These are phyloP conservation scores for Nitzschia palea DNA, from an alignment of 108 stramenopile species.

Conservation along the genomic window DNA sequence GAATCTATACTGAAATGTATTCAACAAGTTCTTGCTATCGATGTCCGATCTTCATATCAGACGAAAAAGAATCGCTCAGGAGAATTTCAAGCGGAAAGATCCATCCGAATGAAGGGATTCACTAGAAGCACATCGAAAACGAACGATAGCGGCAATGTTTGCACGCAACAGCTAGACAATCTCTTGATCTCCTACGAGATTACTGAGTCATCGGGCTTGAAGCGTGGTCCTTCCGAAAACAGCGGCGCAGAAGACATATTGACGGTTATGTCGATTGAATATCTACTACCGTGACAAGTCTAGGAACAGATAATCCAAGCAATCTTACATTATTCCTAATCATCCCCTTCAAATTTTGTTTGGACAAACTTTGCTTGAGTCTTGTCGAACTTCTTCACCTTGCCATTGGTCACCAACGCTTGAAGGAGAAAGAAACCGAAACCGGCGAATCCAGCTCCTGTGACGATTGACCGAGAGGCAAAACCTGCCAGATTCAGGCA, in stretches of 20 bases:
- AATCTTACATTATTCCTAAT: too few relatives aligned
- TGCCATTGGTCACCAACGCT: constrained; percentile 62
- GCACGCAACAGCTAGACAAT: constrained; percentile 86
- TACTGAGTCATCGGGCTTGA: constrained; percentile 11
- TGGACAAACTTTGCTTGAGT: constrained; percentile 76
- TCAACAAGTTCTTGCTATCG: constrained; percentile 69
- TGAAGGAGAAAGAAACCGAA: constrained; percentile 72
- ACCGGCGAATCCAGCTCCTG: constrained; percentile 51
- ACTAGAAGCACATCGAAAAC: neutral
- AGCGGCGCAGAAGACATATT: constrained; percentile 70
- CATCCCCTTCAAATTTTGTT: constrained; percentile 68
- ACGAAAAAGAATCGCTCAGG: constrained; percentile 76
- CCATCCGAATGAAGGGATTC: constrained; percentile 46
- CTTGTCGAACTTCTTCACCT: constrained; percentile 90
- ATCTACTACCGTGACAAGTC: neutral
- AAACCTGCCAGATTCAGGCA: constrained; percentile 74
- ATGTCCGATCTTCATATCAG: constrained; percentile 79
- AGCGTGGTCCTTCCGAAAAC: constrained; percentile 22
- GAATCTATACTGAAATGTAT: constrained; percentile 48
- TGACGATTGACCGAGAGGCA: constrained; percentile 44
- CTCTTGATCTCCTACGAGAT: constrained; percentile 65
- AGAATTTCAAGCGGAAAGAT: constrained; percentile 76
- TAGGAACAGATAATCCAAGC: too few relatives aligned
- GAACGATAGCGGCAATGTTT: constrained; percentile 14
- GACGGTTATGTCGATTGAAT: constrained; percentile 40